Evolutionary conservation across 2,329 filamentous ascomycete genomes (phyloP).

Genomic region (Zalaria obscura): DNA sequence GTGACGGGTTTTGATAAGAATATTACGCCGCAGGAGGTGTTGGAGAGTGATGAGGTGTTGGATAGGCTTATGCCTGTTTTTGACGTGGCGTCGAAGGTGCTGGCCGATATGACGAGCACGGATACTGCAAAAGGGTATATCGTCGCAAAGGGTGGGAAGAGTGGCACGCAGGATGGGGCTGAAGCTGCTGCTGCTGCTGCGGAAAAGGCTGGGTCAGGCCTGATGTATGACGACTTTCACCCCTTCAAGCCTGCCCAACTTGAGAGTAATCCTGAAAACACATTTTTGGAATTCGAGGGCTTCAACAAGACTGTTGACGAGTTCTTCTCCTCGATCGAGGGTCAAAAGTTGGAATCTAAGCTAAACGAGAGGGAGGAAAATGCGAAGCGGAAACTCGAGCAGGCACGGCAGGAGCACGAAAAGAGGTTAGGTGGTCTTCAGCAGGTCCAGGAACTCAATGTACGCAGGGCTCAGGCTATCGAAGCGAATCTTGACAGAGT

Average conservation of each 20-base stretch:
- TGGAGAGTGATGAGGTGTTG: slow-evolving; percentile 51
- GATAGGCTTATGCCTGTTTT: slow-evolving; percentile 55
- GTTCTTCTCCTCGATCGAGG: slow-evolving; percentile 93
- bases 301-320: slow-evolving; percentile 93
- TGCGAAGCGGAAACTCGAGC: slow-evolving; percentile 72
- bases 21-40: slow-evolving; percentile 51
- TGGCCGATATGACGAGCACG: slow-evolving; percentile 53
- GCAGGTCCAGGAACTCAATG: slow-evolving; percentile 65
- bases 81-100: slow-evolving; percentile 53
- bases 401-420: slow-evolving; percentile 69
- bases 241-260: slow-evolving; percentile 80
- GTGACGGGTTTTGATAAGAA: slow-evolving; percentile 55
- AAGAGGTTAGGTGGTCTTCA: slow-evolving; percentile 76
- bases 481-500: slow-evolving; percentile 83
- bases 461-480: slow-evolving; percentile 79
- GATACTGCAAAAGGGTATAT: slow-evolving; percentile 70
- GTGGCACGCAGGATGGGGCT: slow-evolving; percentile 6
- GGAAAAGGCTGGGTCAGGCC: slow-evolving; percentile 22
- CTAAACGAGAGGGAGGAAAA: slow-evolving; percentile 68
- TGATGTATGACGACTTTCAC: slow-evolving; percentile 90
- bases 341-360: slow-evolving; percentile 76
- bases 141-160: slow-evolving; percentile 39
- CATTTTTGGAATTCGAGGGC: slow-evolving; percentile 62
- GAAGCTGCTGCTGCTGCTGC: slow-evolving; percentile 12
- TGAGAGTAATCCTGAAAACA: slow-evolving; percentile 47